A percentile compares a stretch with the other conserved stretches of the same genome.
These are phyloP conservation scores for Escovopsis sp. DNA, from an alignment of 2,329 filamentous ascomycete genomes.

Conservation along the genomic window DNA sequence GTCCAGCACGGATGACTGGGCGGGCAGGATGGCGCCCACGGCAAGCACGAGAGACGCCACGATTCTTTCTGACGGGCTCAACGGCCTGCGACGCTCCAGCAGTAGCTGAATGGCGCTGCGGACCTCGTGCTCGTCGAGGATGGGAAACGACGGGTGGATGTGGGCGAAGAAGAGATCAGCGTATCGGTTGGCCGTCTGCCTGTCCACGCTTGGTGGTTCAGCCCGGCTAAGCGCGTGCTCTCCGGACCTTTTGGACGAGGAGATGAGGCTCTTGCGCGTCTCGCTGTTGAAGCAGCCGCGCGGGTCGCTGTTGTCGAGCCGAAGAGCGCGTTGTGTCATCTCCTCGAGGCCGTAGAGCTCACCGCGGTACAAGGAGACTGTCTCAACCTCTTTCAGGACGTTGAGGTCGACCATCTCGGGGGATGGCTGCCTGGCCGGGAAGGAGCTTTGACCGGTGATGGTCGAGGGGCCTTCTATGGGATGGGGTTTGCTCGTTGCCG, in stretches of 20 bases:
- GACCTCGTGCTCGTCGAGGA: background rate
- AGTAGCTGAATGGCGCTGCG: background rate
- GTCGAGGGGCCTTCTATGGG: background rate
- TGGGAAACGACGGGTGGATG: slow-evolving; percentile 1
- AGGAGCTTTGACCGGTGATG: background rate
- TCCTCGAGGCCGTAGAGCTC: slow-evolving; percentile 1
- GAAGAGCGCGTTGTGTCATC: slow-evolving; percentile 1
- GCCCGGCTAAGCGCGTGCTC: background rate
- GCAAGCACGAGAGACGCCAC: slow-evolving; percentile 1
- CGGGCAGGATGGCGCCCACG: background rate
- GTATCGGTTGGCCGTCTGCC: background rate
- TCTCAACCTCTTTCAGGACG: slow-evolving; percentile 2
- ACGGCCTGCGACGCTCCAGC: background rate
- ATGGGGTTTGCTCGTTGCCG: background rate
- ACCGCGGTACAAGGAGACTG: slow-evolving; percentile 1
- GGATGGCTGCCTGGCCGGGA: background rate
- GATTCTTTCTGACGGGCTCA: background rate
- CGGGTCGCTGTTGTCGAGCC: slow-evolving; percentile 2
- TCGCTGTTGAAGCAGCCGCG: background rate
- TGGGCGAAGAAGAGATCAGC: slow-evolving; percentile 1
- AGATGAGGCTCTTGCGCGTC: slow-evolving; percentile 1
- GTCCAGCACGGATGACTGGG: background rate
- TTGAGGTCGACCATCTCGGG: slow-evolving; percentile 1
- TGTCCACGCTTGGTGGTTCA: background rate
- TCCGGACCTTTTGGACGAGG: background rate